Conservation (phyloP, 768 basidiomycete genomes). For the Clitopilus hobsonii region DNA sequence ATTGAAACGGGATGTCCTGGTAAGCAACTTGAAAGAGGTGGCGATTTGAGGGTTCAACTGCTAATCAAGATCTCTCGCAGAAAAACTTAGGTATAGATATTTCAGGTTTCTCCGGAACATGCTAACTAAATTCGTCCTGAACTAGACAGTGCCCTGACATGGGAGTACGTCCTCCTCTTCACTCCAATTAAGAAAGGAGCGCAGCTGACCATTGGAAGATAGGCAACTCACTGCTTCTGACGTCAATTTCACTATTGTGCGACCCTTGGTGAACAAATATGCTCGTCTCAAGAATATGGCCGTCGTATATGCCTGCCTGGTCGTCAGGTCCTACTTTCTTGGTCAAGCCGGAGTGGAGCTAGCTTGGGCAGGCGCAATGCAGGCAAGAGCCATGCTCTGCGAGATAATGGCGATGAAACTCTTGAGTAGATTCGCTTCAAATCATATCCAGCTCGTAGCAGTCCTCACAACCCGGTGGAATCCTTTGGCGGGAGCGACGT, state of each 20-base stretch:
- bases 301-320: slow-evolving; percentile 71
- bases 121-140: slow-evolving; percentile 10
- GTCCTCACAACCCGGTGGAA: slow-evolving; percentile 83
- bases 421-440: slow-evolving; percentile 65
- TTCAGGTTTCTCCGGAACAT: slow-evolving; percentile 6
- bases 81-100: slow-evolving; percentile 37
- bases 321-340: slow-evolving; percentile 76
- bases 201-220: slow-evolving; percentile 7
- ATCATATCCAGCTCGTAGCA: slow-evolving; percentile 71
- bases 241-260: slow-evolving; percentile 74
- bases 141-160: slow-evolving; percentile 69
- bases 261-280: slow-evolving; percentile 77
- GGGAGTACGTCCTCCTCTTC: slow-evolving; percentile 57
- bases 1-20: slow-evolving; percentile 64
- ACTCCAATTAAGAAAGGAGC: slow-evolving; percentile 2
- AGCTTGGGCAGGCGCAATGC: slow-evolving; percentile 72
- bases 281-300: slow-evolving; percentile 72
- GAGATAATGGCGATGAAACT: slow-evolving; percentile 90
- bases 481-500: slow-evolving; percentile 73
- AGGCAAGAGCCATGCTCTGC: slow-evolving; percentile 66
- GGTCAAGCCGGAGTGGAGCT: slow-evolving; percentile 64
- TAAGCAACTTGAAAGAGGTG: slow-evolving; percentile 36
- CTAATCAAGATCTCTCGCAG: slow-evolving; percentile 25
- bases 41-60: slow-evolving; percentile 6
- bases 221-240: slow-evolving; percentile 84